Base-by-base conservation (phyloP, 805 yeast genomes). In the Saturnispora quitensis region DNA sequence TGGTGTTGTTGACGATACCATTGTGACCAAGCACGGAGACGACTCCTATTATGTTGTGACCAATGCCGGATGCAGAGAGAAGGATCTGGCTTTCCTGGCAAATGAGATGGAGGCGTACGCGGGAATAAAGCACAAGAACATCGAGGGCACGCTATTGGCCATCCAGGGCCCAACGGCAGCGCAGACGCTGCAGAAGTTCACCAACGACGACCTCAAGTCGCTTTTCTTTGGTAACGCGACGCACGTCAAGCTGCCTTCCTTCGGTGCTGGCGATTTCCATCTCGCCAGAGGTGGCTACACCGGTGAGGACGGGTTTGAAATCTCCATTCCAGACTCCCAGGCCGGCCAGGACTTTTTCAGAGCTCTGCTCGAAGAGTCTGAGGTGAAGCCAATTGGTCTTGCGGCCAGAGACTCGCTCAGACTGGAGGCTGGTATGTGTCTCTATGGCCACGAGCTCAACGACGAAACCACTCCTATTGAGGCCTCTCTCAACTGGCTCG, bases 371-470 rank as follows among this genome's bases (percentile, higher is more conserved):
- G 74, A 70, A 48, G 80, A 63, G 51, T 72, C 74, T 47, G 65
- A 71, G 12, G 87, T 89, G 46, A 80, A 79, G 65, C 96, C 97
- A 38, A 87, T 89, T 60, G 99, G 99, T 4, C 78, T 93, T 48
- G 99, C 98, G n/a, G 98, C 99, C 2, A 82, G 99, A 68, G 99
- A 93, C 67, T 87, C 97, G 10, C 74, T 93, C 58, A 80, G 99
- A 63, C 72, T 93, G 49, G 99, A 93, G 72, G 99, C 99, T 4
- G 99, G 99, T 33, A 87, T 93, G 97, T 93, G 99, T 69, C 75
- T 93, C 51, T 93, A 93, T 62, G 99, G 99, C 2, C 86, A 89
- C 65, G 99, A 93, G 68, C 75, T 93, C 61, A 78, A 77, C 55
- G 96, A 89, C 59, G 67, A 70, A 12, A 81, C 78, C 31, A 84